phyloP scores from a whole-genome alignment of 108 stramenopile species.

The Asterionellopsis glacialis region DNA sequence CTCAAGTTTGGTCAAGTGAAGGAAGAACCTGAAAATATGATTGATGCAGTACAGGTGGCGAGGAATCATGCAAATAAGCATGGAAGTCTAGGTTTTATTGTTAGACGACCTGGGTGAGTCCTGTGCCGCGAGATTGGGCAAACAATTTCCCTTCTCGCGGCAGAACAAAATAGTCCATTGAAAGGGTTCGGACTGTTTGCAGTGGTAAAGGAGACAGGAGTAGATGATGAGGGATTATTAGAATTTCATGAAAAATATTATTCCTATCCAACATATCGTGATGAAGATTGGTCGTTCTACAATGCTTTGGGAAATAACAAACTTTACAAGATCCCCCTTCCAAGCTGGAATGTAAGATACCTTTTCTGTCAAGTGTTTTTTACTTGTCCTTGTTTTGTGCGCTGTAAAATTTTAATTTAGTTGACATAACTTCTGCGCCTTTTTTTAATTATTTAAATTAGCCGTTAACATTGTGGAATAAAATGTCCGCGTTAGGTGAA shows the following conservation, averaged over 20 bases:
- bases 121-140: conserved; percentile 85
- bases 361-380: no score
- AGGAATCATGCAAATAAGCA: no score
- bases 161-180: conserved; percentile 16
- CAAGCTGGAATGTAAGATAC: no score
- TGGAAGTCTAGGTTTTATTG: not conserved
- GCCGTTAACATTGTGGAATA: no score
- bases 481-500: no score
- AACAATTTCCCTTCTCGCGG: conserved; percentile 57
- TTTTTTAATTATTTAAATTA: no score
- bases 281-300: conserved; percentile 60
- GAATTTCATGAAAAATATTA: conserved; percentile 62
- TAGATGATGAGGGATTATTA: conserved; percentile 67
- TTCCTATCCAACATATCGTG: conserved; percentile 55
- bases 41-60: no score
- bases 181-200: conserved; percentile 53
- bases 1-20: not conserved
- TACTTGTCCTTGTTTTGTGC: no score
- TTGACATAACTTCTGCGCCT: no score
- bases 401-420: no score
- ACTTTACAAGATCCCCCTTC: no score
- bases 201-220: conserved; percentile 74
- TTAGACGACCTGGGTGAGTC: conserved; percentile 32
- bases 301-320: conserved; percentile 43
- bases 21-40: not conserved